phyloP scores from a whole-genome alignment of 2,329 filamentous ascomycete genomes.

The Blastomyces silverae region DNA sequence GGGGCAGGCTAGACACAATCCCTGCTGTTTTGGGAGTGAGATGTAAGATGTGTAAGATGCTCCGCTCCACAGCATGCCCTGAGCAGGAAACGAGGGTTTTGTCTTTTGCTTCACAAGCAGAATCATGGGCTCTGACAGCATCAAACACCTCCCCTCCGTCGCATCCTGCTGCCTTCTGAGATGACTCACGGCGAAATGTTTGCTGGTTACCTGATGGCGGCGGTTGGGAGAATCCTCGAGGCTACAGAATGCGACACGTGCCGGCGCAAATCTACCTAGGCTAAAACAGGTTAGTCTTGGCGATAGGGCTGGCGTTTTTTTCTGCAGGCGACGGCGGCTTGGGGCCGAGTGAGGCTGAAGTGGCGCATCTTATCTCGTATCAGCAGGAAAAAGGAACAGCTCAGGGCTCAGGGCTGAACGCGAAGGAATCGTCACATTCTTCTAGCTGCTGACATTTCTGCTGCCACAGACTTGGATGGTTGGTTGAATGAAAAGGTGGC shows the following conservation, averaged over 20 bases:
- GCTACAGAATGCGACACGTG: not conserved
- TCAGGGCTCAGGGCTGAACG: not conserved
- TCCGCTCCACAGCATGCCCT: not conserved
- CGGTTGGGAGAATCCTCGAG: not conserved
- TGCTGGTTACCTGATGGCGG: no score
- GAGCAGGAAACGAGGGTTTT: not conserved
- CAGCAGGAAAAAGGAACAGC: not conserved
- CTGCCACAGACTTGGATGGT: not conserved
- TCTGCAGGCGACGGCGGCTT: no score
- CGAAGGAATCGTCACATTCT: not conserved
- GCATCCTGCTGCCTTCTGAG: not conserved
- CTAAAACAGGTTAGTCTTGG: no score
- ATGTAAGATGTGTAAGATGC: not conserved
- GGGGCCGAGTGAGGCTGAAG: no score
- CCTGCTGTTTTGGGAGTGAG: not conserved
- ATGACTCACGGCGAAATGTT: not conserved
- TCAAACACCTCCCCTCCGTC: not conserved
- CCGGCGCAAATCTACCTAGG: no score
- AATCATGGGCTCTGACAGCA: not conserved
- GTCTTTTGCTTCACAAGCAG: not conserved
- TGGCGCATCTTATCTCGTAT: not conserved
- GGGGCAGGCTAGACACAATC: no score
- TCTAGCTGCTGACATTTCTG: not conserved
- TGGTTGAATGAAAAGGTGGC: not conserved
- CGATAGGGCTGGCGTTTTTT: no score